phyloP scores from a whole-genome alignment of 768 basidiomycete species.

The Kwoniella sp. region DNA sequence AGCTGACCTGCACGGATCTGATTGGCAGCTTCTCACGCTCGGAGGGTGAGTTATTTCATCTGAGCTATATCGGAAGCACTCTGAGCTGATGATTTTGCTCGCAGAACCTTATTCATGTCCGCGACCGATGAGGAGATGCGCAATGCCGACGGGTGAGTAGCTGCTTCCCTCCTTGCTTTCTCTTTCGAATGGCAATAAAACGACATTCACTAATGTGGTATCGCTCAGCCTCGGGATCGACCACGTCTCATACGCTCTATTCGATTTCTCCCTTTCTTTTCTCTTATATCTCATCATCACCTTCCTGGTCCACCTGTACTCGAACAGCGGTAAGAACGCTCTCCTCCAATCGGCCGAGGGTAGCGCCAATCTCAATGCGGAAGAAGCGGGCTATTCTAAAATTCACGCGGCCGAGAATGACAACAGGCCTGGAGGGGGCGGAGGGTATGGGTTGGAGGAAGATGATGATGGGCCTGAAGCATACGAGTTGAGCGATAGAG shows the following conservation, averaged over 20 bases:
- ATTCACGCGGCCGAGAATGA: constrained; percentile 3
- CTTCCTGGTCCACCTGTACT: constrained; percentile 70
- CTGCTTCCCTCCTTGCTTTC: no score
- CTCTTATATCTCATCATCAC: constrained; percentile 73
- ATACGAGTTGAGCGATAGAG: constrained; percentile 34
- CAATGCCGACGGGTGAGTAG: constrained; percentile 64
- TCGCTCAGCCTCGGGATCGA: constrained; percentile 71
- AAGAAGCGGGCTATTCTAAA: constrained; percentile 44
- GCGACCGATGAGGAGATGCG: constrained; percentile 88
- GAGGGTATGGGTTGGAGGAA: constrained; percentile 9
- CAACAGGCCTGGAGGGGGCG: neutral
- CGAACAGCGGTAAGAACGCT: constrained; percentile 41
- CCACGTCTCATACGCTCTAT: constrained; percentile 84
- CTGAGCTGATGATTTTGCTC: constrained; percentile 1
- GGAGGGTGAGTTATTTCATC: constrained; percentile 63
- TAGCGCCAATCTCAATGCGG: constrained; percentile 8
- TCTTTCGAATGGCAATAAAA: no score
- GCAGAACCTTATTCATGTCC: constrained; percentile 81
- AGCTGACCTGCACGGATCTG: no score
- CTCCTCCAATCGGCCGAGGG: neutral
- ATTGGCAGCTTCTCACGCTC: constrained; percentile 66
- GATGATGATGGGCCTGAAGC: constrained; percentile 35
- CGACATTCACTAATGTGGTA: no score
- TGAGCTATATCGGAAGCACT: neutral
- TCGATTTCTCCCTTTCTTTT: constrained; percentile 71